Evolutionary conservation across 371 early-diverging fungal genomes (phyloP).

Genomic region (Mucor racemosus): DNA sequence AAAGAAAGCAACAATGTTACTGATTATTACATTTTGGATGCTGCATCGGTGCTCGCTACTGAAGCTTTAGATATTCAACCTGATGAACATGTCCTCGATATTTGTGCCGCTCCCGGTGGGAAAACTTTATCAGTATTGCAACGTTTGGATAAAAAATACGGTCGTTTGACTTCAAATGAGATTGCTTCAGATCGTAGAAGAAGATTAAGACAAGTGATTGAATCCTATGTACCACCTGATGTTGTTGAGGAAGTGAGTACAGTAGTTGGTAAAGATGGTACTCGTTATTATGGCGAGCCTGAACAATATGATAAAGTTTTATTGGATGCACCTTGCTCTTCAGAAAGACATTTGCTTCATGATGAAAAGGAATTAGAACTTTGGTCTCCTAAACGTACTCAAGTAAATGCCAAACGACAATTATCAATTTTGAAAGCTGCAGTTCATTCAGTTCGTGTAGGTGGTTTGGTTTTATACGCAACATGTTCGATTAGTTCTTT

Average conservation of each 20-base stretch:
- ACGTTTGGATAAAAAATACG: slow-evolving; percentile 47
- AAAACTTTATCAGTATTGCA: slow-evolving; percentile 65
- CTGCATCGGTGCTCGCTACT: slow-evolving; percentile 69
- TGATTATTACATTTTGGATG: slow-evolving; percentile 68
- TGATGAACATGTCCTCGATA: slow-evolving; percentile 77
- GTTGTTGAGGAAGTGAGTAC: slow-evolving; percentile 43
- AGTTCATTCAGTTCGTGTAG: slow-evolving; percentile 59
- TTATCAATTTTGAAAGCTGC: slow-evolving; percentile 62
- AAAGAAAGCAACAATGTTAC: slow-evolving; percentile 40
- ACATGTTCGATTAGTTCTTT: slow-evolving; percentile 73
- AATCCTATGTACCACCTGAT: slow-evolving; percentile 59
- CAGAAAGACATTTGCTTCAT: slow-evolving; percentile 71
- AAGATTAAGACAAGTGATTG: slow-evolving; percentile 59
- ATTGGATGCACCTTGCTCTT: slow-evolving; percentile 84
- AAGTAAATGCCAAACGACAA: slow-evolving; percentile 59
- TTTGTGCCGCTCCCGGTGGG: slow-evolving; percentile 83
- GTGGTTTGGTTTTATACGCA: slow-evolving; percentile 71
- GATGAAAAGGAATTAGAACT: slow-evolving; percentile 53
- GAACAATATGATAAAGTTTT: slow-evolving; percentile 68
- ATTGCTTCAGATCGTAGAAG: slow-evolving; percentile 57
- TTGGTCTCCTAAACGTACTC: slow-evolving; percentile 60
- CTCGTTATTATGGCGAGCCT: slow-evolving; percentile 46
- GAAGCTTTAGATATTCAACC: slow-evolving; percentile 65
- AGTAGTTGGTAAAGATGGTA: slow-evolving; percentile 64
- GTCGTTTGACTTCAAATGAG: slow-evolving; percentile 61